Conservation (phyloP, 805 yeast genomes). For the Myxozyma nipponensis region DNA sequence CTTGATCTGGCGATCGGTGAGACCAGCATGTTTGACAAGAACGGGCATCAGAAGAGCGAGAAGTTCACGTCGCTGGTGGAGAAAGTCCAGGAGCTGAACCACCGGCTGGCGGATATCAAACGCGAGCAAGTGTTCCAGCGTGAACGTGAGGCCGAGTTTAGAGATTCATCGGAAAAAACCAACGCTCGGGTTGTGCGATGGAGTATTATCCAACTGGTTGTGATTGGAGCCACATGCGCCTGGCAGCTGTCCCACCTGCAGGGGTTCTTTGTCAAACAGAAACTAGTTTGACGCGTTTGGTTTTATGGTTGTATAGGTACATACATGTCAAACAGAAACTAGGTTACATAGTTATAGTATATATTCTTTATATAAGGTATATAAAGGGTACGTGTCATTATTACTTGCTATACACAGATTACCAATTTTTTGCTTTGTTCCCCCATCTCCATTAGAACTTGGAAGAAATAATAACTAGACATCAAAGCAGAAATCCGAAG, state of each 20-base stretch:
- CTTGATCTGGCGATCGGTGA: slow-evolving; percentile 71
- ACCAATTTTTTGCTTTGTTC: background rate
- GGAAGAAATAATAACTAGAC: too few species aligned
- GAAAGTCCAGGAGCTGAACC: slow-evolving; percentile 54
- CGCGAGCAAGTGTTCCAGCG: slow-evolving; percentile 62
- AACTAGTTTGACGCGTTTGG: slow-evolving; percentile 51
- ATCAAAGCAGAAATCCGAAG: too few species aligned
- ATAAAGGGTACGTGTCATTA: background rate
- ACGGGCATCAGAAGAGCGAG: slow-evolving; percentile 39
- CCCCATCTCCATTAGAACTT: too few species aligned
- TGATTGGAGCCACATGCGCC: slow-evolving; percentile 63
- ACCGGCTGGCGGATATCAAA: slow-evolving; percentile 55
- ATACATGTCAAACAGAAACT: too few species aligned
- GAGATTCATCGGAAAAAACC: slow-evolving; percentile 73
- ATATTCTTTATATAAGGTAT: too few species aligned
- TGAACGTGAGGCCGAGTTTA: slow-evolving; percentile 65
- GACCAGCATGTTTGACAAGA: slow-evolving; percentile 55
- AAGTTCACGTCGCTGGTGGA: slow-evolving; percentile 48
- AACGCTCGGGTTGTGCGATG: slow-evolving; percentile 69
- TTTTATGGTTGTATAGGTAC: slow-evolving; percentile 1
- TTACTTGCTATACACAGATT: background rate
- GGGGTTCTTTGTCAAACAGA: slow-evolving; percentile 81
- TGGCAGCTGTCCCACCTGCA: slow-evolving; percentile 77
- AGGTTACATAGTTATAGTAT: too few species aligned
- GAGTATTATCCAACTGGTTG: slow-evolving; percentile 68